Evolutionary conservation across 306 rosid genomes (phyloP), one percentile per base, ranked within the genome.

Genomic region (Casuarina equisetifolia): DNA sequence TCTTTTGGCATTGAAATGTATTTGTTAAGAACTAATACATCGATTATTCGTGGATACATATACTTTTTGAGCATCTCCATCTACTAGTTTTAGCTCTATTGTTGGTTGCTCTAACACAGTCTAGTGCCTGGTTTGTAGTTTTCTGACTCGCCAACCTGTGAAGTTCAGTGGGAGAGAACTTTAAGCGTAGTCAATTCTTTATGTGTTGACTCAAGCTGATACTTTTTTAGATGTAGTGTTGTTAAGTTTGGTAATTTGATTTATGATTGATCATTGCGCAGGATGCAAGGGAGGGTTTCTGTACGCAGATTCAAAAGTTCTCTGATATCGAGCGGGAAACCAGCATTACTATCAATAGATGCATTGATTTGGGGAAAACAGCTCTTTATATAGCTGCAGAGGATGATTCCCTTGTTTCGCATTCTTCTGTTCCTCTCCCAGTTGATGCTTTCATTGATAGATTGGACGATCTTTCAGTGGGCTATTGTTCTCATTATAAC

Each of bases 351-450:
- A 95, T 95, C 63, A 92, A 89, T 80, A 85, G 95, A 36, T 69
- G 75, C 40, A 92, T 92, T 77, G 97, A 95, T 88, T 85, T 92
- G 84, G 98, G 95, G 49, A 92, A 80, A 81, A 81, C 95, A 11
- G 97, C 97, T 78, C 93, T 92, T 35, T 90, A 80, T 57, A 86
- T 92, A 40, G 97, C 95, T 8, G 97, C 97, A 53, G 98, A 95
- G 86, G 98, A 95, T 88, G 98, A 92, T 86, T 95, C 97, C 46
- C 87, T 95, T 3, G 89, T 92, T 57, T 95, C 97, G 19, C 97
- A 95, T 88, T 95, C 98, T 0, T 95, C 97, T 0, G 98, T 95
- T 81, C 97, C 97, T 7, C 97, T 92, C 71, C 97, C 98, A 0
- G 93, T 92, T 3, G 97, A 94, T 84, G 95, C 91, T 81, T 94